A percentile compares a stretch with the other conserved stretches of the same genome.
These are phyloP conservation scores for Apophysomyces trapeziformis DNA, from an alignment of 371 early-diverging fungal genomes.

Conservation along the genomic window DNA sequence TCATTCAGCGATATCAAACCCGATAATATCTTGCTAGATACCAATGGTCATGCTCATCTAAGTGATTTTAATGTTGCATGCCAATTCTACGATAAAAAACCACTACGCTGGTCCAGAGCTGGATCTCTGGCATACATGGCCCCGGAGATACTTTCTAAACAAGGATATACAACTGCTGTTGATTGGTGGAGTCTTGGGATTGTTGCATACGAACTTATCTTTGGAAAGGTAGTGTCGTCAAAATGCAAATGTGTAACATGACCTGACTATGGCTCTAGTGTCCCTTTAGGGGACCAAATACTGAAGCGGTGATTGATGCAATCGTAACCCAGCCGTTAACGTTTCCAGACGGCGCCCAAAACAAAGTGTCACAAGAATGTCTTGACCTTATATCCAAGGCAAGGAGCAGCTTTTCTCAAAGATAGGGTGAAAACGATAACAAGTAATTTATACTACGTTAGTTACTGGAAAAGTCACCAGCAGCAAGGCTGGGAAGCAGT, in stretches of 20 bases:
- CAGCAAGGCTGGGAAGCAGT: conserved; percentile 58
- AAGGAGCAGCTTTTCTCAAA: conserved; percentile 8
- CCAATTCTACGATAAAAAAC: conserved; percentile 55
- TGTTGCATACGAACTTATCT: conserved; percentile 77
- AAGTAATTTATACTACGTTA: conserved; percentile 19
- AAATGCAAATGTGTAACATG: conserved; percentile 1
- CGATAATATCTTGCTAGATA: conserved; percentile 88
- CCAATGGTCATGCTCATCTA: conserved; percentile 80
- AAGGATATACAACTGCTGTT: conserved; percentile 69
- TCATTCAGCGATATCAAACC: conserved; percentile 81
- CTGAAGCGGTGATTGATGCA: conserved; percentile 64
- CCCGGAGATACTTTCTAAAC: conserved; percentile 73
- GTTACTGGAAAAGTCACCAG: conserved; percentile 65
- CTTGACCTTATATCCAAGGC: conserved; percentile 56
- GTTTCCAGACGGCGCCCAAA: conserved; percentile 59
- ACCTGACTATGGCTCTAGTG: conserved; percentile 42
- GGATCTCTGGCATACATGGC: conserved; percentile 81
- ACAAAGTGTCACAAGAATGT: conserved; percentile 54
- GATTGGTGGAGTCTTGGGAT: conserved; percentile 94
- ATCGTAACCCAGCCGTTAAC: conserved; percentile 61
- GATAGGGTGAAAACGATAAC: too few species aligned
- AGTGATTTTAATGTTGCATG: conserved; percentile 89
- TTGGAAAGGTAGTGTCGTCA: conserved; percentile 60
- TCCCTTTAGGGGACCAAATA: conserved; percentile 77
- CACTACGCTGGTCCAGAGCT: conserved; percentile 62